Evolutionary conservation across 106 monocot species (phyloP), one percentile per base, ranked within the genome.

Genomic region (Dendrobium nobile): DNA sequence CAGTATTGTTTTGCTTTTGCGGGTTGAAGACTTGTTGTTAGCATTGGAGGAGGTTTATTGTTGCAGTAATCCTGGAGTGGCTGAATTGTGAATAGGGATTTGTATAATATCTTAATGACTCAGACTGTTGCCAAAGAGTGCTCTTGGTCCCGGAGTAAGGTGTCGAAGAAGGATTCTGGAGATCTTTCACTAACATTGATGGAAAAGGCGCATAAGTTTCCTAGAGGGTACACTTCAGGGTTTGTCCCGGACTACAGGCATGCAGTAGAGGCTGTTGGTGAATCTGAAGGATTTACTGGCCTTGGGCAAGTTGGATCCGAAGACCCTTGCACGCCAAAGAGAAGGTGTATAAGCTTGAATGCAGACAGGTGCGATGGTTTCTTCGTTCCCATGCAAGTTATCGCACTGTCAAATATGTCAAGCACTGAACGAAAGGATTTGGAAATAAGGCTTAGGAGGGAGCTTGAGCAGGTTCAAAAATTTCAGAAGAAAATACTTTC

Each of bases 331-430:
- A 84, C 90, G 0, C 94, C 94, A 2, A 94, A 91, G 79, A 88
- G 89, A 84, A 97, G 91, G 80, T 90, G 90, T 80, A 89, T 97
- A 20, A 94, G 88, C 79, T 82, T 94, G 61, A 97, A 94, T 73
- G 64, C 37, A 17, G 90, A 89, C 31, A 88, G 24, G 10, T 67
- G 20, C 41, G 78, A 83, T 76, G 77, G 73, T 51, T 91, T 92
- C 54, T 86, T 85, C 76, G 82, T 92, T 11, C 92, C 92, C 3
- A 41, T 81, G 58, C 72, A 92, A 79, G 88, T 89, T 31, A 79
- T 92, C 58, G 68, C 88, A 41, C 41, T 91, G 13, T 85, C 88
- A 3, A 90, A 85, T 75, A 79, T 97, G 86, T 88, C 93, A 5
- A 68, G 67, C 24, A 75, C 72, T 0, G 90, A 94, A 58, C 89